These are phyloP conservation scores for Sporothrix humicola DNA, from an alignment of 2,329 filamentous ascomycete species.

Conservation along the genomic window DNA sequence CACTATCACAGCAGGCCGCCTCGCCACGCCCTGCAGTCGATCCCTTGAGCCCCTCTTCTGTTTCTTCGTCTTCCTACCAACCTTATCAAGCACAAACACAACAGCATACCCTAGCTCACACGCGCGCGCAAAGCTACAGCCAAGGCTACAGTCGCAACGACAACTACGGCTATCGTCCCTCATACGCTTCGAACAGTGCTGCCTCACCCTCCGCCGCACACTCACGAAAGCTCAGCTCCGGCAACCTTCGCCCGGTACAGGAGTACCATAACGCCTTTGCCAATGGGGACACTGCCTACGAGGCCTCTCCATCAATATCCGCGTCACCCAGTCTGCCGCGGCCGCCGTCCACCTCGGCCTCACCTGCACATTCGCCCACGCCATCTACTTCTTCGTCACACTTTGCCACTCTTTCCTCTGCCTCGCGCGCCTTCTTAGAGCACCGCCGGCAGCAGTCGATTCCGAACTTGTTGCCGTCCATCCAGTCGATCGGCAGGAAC, in stretches of 20 bases:
- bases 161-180: conserved; percentile 33
- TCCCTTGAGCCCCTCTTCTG: conserved; percentile 12
- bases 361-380: conserved; percentile 3
- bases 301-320: not conserved
- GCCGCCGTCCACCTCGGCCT: conserved; percentile 26
- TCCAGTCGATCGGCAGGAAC: conserved; percentile 36
- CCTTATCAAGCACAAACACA: conserved; percentile 25
- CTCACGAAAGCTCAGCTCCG: conserved; percentile 25
- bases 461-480: conserved; percentile 45
- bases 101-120: not conserved
- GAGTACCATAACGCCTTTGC: conserved; percentile 46
- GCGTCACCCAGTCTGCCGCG: conserved; percentile 19
- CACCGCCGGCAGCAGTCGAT: conserved; percentile 48
- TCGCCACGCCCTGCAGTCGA: conserved; percentile 18
- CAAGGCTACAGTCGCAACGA: conserved; percentile 28
- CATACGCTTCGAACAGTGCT: conserved; percentile 31
- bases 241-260: conserved; percentile 40
- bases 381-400: conserved; percentile 26
- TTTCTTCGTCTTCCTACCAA: conserved; percentile 20
- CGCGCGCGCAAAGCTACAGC: conserved; percentile 31
- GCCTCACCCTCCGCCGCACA: not conserved
- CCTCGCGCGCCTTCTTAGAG: conserved; percentile 37
- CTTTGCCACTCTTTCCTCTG: conserved; percentile 36
- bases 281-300: conserved; percentile 40
- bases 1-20: not conserved